These are phyloP conservation scores for Vachellia collinsii DNA, from an alignment of 306 rosid species.

Conservation along the genomic window DNA sequence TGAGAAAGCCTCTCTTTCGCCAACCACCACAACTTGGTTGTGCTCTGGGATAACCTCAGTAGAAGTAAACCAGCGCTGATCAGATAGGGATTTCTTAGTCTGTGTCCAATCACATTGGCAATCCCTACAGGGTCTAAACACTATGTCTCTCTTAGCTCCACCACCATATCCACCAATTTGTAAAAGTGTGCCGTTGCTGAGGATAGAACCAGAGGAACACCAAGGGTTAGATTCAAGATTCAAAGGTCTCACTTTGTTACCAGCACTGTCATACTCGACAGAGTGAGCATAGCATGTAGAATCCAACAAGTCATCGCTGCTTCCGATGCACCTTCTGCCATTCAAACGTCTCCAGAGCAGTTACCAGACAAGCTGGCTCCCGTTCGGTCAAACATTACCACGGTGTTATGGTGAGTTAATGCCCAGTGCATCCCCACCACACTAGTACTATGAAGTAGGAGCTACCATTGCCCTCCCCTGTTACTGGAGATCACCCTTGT, in stretches of 20 bases:
- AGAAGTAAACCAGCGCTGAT: conserved; percentile 77
- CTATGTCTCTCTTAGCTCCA: conserved; percentile 55
- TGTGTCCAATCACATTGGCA: conserved; percentile 64
- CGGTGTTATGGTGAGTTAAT: conserved; percentile 60
- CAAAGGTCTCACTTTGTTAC: conserved; percentile 61
- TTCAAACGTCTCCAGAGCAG: conserved; percentile 51
- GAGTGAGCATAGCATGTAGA: conserved; percentile 82
- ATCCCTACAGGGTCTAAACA: conserved; percentile 53
- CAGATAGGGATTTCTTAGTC: conserved; percentile 42
- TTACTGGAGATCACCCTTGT: not conserved
- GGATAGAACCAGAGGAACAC: conserved; percentile 85
- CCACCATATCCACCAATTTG: conserved; percentile 64
- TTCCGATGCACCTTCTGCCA: conserved; percentile 44
- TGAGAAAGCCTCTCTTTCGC: conserved; percentile 67
- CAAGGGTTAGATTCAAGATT: conserved; percentile 66
- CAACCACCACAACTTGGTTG: conserved; percentile 63
- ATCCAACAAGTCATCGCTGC: conserved; percentile 40
- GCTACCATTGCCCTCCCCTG: conserved; percentile 67
- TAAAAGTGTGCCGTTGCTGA: conserved; percentile 73
- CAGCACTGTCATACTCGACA: conserved; percentile 64
- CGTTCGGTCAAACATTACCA: conserved; percentile 71
- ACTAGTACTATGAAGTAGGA: conserved; percentile 56
- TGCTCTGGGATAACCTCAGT: conserved; percentile 56
- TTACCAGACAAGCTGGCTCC: conserved; percentile 60
- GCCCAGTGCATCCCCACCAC: conserved; percentile 87